Percentiles rank a stretch among this genome's conserved stretches.
Evolutionary conservation across 2,329 filamentous ascomycete species (phyloP).

Genomic region (Pseudofabraea citricarpa): DNA sequence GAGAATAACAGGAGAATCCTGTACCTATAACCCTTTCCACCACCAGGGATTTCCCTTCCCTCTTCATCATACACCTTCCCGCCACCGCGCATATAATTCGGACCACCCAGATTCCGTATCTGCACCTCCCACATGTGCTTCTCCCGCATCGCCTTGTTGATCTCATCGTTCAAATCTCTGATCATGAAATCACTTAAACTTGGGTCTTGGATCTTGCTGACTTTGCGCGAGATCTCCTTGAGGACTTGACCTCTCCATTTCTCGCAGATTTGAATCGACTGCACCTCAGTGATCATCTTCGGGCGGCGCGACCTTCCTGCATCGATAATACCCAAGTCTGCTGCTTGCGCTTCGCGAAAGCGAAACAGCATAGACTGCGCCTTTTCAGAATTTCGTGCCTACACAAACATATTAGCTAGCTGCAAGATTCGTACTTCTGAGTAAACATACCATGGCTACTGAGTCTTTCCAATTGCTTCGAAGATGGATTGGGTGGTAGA

Average conservation of each 20-base stretch:
- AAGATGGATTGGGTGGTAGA: no score
- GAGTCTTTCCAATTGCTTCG: conserved; percentile 5
- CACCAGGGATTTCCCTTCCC: conserved; percentile 52
- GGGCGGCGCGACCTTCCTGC: conserved; percentile 84
- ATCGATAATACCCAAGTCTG: conserved; percentile 94
- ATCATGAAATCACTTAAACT: conserved; percentile 95
- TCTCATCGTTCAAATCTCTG: conserved; percentile 96
- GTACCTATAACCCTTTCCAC: conserved; percentile 88
- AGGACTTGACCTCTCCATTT: conserved; percentile 98
- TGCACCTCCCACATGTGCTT: conserved; percentile 99
- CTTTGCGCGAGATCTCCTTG: conserved; percentile 95
- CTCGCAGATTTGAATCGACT: conserved; percentile 81
- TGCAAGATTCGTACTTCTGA: background rate
- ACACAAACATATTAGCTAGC: conserved; percentile 10
- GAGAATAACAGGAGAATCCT: conserved; percentile 31
- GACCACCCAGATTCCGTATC: conserved; percentile 91
- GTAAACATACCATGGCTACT: conserved; percentile 24
- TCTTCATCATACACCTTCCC: conserved; percentile 48
- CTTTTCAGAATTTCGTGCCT: conserved; percentile 97
- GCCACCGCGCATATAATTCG: conserved; percentile 68
- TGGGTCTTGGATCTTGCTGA: conserved; percentile 89
- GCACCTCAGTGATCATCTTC: conserved; percentile 83
- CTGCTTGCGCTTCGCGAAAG: conserved; percentile 95
- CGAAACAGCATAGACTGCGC: conserved; percentile 99
- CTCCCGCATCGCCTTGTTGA: conserved; percentile 98